Evolutionary conservation across 2,329 filamentous ascomycete genomes (phyloP), one percentile per base, ranked within the genome.

Genomic region (Ascosphaera aggregata): DNA sequence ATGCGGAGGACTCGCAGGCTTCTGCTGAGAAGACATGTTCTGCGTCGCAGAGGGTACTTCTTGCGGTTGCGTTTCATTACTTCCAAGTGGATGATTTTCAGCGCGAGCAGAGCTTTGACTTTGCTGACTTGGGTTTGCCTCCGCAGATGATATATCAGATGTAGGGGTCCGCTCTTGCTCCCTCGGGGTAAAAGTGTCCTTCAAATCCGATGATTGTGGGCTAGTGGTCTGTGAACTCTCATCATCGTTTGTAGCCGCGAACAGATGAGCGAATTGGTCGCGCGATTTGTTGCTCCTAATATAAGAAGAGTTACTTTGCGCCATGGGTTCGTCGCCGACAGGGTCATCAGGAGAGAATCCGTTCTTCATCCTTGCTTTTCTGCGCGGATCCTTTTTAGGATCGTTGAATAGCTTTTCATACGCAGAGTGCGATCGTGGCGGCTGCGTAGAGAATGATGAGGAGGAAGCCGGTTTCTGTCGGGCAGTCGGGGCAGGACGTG

Each of bases 291-390:
- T 5, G 11, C 30, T 32, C 3, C 30, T 5, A 32, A n/a, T 13
- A 46, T 66, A 66, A n/a, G 66, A 62, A 2, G 65, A 64, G 9
- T 63, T 65, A 42, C 62, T 62, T 15, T 54, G 50, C 17, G 69
- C 69, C 50, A 67, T 67, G 27, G 66, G 61, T 46, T 74, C 70
- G 47, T 74, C 70, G 27, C 62, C 67, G n/a, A 65, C 68, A 22
- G 67, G 61, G 4, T 61, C 61, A n/a, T 62, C 62, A 16, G 71
- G 69, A 40, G 71, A 66, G 48, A 73, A 75, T 3, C 68, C 70
- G 35, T 60, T 56, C 49, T 61, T 69, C 46, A 5, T 32, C 30
- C 30, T 5, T 32, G 13, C 61, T 67, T 30, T 66, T 65, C 2
- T 61, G 56, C 3, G 58, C 56, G 1, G 58, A 46, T 39, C 54